These are phyloP conservation scores for Clavispora asparagi DNA, from an alignment of 805 yeast species.

Conservation along the genomic window DNA sequence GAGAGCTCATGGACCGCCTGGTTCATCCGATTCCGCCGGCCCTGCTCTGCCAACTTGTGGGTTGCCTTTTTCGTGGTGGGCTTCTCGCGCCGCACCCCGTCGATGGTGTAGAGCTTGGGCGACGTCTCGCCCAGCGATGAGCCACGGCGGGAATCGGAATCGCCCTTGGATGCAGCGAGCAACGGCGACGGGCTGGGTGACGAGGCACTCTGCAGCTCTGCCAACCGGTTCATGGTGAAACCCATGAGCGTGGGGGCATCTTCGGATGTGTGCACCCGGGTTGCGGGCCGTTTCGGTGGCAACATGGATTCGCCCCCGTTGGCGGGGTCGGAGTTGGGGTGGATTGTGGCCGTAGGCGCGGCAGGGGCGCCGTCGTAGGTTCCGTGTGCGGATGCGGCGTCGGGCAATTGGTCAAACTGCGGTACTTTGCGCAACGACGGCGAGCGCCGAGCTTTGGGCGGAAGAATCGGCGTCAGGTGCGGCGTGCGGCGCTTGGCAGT, in stretches of 20 bases:
- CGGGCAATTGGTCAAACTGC: slow-evolving; percentile 21
- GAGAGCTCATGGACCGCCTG: slow-evolving; percentile 75
- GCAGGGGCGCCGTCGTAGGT: background rate
- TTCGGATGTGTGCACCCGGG: background rate
- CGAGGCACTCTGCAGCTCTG: slow-evolving; percentile 24
- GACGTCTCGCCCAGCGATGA: slow-evolving; percentile 15
- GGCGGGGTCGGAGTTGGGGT: background rate
- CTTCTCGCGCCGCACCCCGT: slow-evolving; percentile 18
- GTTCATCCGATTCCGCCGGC: slow-evolving; percentile 89
- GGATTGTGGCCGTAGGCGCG: background rate
- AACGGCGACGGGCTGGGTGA: background rate
- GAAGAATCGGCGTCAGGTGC: slow-evolving; percentile 38
- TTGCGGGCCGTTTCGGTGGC: background rate
- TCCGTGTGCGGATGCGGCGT: slow-evolving; percentile 11
- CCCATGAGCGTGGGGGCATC: slow-evolving; percentile 35
- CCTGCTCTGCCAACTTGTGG: slow-evolving; percentile 95
- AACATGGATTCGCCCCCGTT: background rate
- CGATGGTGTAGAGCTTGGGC: slow-evolving; percentile 12
- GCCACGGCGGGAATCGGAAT: background rate
- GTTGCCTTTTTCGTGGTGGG: slow-evolving; percentile 57
- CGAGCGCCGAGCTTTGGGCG: slow-evolving; percentile 28
- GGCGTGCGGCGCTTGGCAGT: slow-evolving; percentile 37
- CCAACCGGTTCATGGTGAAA: slow-evolving; percentile 41
- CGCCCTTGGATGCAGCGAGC: background rate
- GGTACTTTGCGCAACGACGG: slow-evolving; percentile 23